These are phyloP conservation scores for Lentinula guzmanii DNA, from an alignment of 768 basidiomycete genomes.

Conservation along the genomic window DNA sequence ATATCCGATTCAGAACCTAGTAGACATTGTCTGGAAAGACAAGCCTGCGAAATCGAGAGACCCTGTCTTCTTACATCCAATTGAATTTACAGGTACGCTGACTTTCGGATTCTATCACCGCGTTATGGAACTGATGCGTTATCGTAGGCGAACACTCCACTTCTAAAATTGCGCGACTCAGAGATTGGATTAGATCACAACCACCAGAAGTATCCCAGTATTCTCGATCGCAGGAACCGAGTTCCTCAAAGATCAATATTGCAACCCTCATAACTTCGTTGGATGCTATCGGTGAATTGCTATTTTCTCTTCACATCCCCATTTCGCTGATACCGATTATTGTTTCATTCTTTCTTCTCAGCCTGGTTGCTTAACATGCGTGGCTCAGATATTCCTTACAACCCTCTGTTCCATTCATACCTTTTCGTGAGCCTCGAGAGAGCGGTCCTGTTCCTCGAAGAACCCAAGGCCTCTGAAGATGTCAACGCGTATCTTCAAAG, in stretches of 20 bases:
- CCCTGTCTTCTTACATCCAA: constrained; percentile 58
- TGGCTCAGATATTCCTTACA: constrained; percentile 86
- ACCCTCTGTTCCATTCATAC: constrained; percentile 89
- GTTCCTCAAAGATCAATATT: constrained; percentile 55
- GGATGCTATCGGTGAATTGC: constrained; percentile 57
- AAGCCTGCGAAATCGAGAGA: constrained; percentile 67
- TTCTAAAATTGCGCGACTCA: constrained; percentile 65
- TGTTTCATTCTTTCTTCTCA: constrained; percentile 15
- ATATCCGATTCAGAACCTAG: constrained; percentile 77
- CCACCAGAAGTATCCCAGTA: constrained; percentile 56
- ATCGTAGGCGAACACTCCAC: constrained; percentile 49
- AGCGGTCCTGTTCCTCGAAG: constrained; percentile 76
- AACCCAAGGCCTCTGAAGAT: constrained; percentile 53
- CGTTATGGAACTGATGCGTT: not conserved
- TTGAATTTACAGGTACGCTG: constrained; percentile 59
- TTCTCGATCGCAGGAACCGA: constrained; percentile 52
- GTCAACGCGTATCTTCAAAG: constrained; percentile 51
- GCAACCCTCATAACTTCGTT: constrained; percentile 67
- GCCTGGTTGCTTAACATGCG: constrained; percentile 89
- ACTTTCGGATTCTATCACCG: not conserved
- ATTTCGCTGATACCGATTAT: not conserved
- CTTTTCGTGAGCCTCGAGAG: constrained; percentile 60
- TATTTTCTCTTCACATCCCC: not conserved
- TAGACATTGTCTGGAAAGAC: constrained; percentile 78
- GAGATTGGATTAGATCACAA: constrained; percentile 63